Conservation (phyloP, 495 filamentous ascomycete genomes). For the Peziza echinospora region DNA sequence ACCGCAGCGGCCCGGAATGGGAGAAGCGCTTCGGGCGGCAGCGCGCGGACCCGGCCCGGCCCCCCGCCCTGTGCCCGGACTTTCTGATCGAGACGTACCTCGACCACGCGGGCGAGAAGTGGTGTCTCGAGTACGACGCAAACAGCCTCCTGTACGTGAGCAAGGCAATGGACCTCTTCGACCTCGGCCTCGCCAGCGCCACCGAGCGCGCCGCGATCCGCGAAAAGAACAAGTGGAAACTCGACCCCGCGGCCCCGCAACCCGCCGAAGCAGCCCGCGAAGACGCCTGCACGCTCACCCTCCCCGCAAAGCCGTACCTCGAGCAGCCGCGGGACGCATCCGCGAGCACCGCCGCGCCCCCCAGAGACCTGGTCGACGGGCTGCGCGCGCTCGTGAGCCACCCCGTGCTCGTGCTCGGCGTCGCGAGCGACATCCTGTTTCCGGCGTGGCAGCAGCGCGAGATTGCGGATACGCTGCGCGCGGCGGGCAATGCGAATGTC, state of each 20-base stretch:
- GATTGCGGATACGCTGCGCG: conserved; percentile 62
- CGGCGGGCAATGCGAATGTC: conserved; percentile 53
- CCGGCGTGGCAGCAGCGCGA: conserved; percentile 97
- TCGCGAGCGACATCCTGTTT: conserved; percentile 90
- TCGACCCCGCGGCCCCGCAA: conserved; percentile 22
- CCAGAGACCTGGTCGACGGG: conserved; percentile 52
- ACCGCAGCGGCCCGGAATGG: conserved; percentile 93
- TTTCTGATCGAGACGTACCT: conserved; percentile 98
- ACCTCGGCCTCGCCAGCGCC: conserved; percentile 51
- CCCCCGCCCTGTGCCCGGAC: conserved; percentile 83
- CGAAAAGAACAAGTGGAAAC: conserved; percentile 27
- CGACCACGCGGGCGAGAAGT: conserved; percentile 97
- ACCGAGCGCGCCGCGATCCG: conserved; percentile 28
- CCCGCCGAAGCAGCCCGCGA: conserved; percentile 13
- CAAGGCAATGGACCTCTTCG: conserved; percentile 98
- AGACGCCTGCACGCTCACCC: conserved; percentile 52
- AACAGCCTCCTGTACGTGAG: conserved; percentile 93
- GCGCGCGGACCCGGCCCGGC: conserved; percentile 64
- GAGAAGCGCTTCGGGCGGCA: conserved; percentile 80
- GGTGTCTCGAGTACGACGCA: conserved; percentile 87
- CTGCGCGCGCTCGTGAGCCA: conserved; percentile 48
- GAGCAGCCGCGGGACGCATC: conserved; percentile 35
- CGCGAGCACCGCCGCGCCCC: neutral
- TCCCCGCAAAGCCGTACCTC: conserved; percentile 68
- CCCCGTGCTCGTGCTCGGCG: conserved; percentile 71